Evolutionary conservation across 2,329 filamentous ascomycete genomes (phyloP).

Genomic region (Microdochium paspali): DNA sequence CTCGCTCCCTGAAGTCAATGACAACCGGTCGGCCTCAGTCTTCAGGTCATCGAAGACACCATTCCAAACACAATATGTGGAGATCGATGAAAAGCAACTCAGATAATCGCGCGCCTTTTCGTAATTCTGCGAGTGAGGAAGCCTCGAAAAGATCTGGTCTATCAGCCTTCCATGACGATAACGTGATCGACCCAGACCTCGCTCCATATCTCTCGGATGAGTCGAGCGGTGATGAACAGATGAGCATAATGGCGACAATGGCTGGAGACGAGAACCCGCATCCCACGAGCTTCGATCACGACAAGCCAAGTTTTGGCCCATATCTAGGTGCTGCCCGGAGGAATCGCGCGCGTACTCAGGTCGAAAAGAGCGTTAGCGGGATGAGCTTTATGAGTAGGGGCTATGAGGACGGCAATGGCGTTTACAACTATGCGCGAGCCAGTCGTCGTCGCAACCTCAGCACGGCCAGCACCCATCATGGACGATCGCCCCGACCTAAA

Average conservation of each 20-base stretch:
- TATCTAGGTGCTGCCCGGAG: conserved; percentile 67
- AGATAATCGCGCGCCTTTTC: conserved; percentile 83
- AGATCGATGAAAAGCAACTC: conserved; percentile 61
- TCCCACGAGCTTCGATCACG: conserved; percentile 57
- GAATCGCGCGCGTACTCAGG: conserved; percentile 55
- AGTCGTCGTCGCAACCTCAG: conserved; percentile 74
- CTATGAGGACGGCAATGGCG: conserved; percentile 51
- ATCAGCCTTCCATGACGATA: conserved; percentile 95
- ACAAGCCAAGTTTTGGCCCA: conserved; percentile 63
- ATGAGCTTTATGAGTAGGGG: conserved; percentile 63
- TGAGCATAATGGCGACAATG: conserved; percentile 72
- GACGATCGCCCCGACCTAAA: conserved; percentile 63
- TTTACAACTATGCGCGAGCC: conserved; percentile 39
- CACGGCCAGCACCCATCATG: conserved; percentile 65
- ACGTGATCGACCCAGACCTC: conserved; percentile 94
- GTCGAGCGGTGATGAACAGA: conserved; percentile 86
- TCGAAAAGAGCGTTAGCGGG: conserved; percentile 66
- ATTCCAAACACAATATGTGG: conserved; percentile 78
- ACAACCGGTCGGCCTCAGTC: conserved; percentile 64
- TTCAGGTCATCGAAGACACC: conserved; percentile 71
- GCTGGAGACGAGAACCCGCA: conserved; percentile 56
- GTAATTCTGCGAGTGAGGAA: conserved; percentile 61
- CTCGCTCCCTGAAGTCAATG: conserved; percentile 73
- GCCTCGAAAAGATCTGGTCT: conserved; percentile 55
- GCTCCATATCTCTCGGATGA: conserved; percentile 94